A percentile compares a stretch with the other conserved stretches of the same genome.
phyloP scores from a whole-genome alignment of 73 alveolate species.

The Uronychia binucleata region DNA sequence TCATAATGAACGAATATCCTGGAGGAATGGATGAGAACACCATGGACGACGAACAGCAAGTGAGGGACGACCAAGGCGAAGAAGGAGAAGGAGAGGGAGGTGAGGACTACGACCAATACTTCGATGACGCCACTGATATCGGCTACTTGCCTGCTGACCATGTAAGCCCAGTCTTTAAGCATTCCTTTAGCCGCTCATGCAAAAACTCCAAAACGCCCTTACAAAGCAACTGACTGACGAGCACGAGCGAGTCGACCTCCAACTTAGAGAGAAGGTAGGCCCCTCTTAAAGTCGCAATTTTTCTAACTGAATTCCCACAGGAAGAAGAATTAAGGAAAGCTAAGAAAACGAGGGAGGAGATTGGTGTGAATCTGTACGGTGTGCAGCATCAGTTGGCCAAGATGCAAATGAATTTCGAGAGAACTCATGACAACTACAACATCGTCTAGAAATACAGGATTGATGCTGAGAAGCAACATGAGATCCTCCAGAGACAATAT shows the following conservation, averaged over 20 bases:
- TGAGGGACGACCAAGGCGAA: constrained; percentile 19
- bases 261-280: constrained; percentile 67
- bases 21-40: constrained; percentile 12
- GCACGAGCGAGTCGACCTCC: constrained; percentile 80
- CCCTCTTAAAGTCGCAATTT: background rate
- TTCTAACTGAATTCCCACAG: background rate
- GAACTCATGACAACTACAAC: constrained; percentile 87
- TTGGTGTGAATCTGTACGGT: constrained; percentile 90
- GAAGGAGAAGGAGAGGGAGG: constrained; percentile 29
- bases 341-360: constrained; percentile 79
- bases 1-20: constrained; percentile 6
- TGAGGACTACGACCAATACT: constrained; percentile 50
- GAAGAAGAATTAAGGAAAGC: constrained; percentile 80
- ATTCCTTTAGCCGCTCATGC: constrained; percentile 70
- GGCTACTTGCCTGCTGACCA: constrained; percentile 90
- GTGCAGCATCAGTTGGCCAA: constrained; percentile 88
- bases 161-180: constrained; percentile 28
- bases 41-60: constrained; percentile 12
- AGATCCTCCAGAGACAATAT: constrained; percentile 68
- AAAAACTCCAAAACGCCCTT: constrained; percentile 73
- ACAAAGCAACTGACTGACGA: constrained; percentile 81
- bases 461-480: constrained; percentile 82
- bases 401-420: constrained; percentile 82
- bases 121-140: constrained; percentile 74
- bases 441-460: constrained; percentile 79